A percentile compares a stretch with the other conserved stretches of the same genome.
These are phyloP conservation scores for Camillea tinctor DNA, from an alignment of 2,329 filamentous ascomycete genomes.

Conservation along the genomic window DNA sequence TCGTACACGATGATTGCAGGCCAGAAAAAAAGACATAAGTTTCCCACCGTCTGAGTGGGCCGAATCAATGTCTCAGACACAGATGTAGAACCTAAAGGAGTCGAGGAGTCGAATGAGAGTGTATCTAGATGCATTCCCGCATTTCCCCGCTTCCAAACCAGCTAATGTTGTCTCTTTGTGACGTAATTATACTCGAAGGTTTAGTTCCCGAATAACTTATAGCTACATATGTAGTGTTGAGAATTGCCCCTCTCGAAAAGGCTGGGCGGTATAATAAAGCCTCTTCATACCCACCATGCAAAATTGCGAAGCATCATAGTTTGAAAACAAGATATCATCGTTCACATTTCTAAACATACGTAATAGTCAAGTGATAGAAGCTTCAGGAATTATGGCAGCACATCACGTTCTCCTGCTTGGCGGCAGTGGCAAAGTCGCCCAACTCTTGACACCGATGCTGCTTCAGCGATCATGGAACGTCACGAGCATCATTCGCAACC, in stretches of 20 bases:
- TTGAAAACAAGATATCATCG: background rate
- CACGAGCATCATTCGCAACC: slow-evolving; percentile 72
- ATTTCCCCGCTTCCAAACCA: background rate
- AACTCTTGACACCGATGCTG: slow-evolving; percentile 73
- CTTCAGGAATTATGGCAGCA: slow-evolving; percentile 9
- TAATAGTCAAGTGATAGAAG: background rate
- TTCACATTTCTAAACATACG: background rate
- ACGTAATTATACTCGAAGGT: background rate
- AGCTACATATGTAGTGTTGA: background rate
- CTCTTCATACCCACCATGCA: too few species aligned
- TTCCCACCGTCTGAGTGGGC: background rate
- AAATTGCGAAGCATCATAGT: too few species aligned
- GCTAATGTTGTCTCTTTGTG: background rate
- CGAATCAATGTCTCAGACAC: too few species aligned
- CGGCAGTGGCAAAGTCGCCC: slow-evolving; percentile 77
- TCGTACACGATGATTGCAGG: too few species aligned
- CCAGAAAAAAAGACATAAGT: background rate
- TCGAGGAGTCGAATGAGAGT: background rate
- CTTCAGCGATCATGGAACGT: slow-evolving; percentile 73
- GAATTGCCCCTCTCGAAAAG: background rate
- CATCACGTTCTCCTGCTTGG: slow-evolving; percentile 69
- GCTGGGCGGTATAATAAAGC: background rate
- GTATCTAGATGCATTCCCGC: background rate
- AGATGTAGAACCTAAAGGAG: background rate
- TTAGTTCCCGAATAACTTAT: background rate